Evolutionary conservation across 495 filamentous ascomycete species (phyloP).

Genomic region (Apiosordaria backusii): DNA sequence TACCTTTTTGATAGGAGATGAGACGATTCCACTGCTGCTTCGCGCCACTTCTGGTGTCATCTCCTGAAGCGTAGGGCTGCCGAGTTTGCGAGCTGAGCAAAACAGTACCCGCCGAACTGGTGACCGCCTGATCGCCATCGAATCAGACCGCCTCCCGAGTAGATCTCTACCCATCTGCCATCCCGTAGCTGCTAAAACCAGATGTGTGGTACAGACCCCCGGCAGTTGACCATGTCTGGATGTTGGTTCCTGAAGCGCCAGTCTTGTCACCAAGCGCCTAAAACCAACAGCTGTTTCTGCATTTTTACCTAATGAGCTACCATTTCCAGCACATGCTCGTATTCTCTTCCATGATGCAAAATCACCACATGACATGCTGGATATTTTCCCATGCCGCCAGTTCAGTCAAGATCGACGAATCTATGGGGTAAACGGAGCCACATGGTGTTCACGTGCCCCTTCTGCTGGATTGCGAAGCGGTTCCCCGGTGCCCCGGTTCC

Average conservation of each 20-base stretch:
- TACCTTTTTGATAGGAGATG: not conserved
- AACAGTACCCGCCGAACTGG: not conserved
- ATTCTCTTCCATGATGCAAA: not conserved
- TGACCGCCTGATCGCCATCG: constrained; percentile 12
- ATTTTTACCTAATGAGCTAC: not conserved
- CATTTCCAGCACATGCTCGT: constrained; percentile 1
- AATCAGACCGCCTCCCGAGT: constrained; percentile 13
- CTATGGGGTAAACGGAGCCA: not conserved
- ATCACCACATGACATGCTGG: not conserved
- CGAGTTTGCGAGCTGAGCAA: not conserved
- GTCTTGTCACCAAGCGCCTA: not conserved
- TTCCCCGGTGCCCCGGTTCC: not conserved
- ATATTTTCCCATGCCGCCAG: not conserved
- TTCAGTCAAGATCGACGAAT: not conserved
- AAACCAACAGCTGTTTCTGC: not conserved
- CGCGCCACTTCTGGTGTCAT: constrained; percentile 17
- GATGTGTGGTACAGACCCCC: not conserved
- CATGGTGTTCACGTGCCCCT: not conserved
- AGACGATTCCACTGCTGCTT: not conserved
- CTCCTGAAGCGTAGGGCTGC: constrained; percentile 1
- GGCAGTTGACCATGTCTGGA: not conserved
- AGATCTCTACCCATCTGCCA: not conserved
- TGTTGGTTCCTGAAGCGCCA: not conserved
- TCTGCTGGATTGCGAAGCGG: not conserved
- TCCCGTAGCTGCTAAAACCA: not conserved